Percentiles rank a stretch among this genome's conserved stretches.
Evolutionary conservation across 1,284 basidiomycete species (phyloP).

Genomic region (Ustilago hordei): DNA sequence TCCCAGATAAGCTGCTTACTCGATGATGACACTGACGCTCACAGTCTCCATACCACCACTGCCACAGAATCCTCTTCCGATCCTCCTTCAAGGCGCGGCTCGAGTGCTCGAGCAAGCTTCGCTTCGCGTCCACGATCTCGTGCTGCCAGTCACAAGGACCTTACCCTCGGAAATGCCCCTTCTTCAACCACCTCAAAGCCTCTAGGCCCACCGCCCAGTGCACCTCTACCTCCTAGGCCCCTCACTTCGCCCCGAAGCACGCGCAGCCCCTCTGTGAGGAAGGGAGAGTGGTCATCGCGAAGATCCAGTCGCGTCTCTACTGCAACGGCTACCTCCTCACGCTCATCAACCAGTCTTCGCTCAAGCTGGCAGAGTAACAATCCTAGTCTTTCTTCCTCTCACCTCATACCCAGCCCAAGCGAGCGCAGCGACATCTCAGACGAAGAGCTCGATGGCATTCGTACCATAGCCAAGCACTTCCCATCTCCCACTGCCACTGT

Average conservation of each 20-base stretch:
- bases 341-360: conserved; percentile 15
- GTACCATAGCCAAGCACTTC: conserved; percentile 27
- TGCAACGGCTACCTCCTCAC: conserved; percentile 11
- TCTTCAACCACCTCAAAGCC: conserved; percentile 12
- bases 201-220: conserved; percentile 31
- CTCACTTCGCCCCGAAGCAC: conserved; percentile 8
- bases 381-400: conserved; percentile 1
- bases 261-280: conserved; percentile 2
- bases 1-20: conserved; percentile 11
- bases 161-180: not conserved
- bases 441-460: conserved; percentile 34
- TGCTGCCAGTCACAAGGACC: not conserved
- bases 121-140: conserved; percentile 6
- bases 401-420: not conserved
- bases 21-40: conserved; percentile 26
- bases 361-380: conserved; percentile 12
- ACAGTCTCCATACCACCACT: conserved; percentile 21
- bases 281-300: conserved; percentile 7
- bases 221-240: conserved; percentile 40
- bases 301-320: conserved; percentile 27
- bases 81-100: conserved; percentile 12
- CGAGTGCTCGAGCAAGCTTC: conserved; percentile 8
- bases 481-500: conserved; percentile 22
- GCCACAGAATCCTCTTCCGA: conserved; percentile 18
- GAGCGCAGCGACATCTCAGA: conserved; percentile 20